phyloP scores from a whole-genome alignment of 805 yeast genomes.

The Saturnispora serradocipensis region DNA sequence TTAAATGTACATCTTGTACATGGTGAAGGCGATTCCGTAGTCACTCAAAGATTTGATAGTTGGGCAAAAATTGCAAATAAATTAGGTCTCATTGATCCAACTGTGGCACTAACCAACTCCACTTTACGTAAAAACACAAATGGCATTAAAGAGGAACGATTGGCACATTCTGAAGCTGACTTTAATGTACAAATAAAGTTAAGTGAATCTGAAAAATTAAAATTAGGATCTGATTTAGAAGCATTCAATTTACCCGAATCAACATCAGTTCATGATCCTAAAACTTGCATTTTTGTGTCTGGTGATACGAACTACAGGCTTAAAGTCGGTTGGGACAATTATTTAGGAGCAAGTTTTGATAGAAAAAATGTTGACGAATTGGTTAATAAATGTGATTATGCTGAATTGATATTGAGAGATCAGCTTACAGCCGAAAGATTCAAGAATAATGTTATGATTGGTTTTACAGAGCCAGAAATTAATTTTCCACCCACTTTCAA shows the following conservation, averaged over 20 bases:
- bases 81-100: conserved; percentile 10
- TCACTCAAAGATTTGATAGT: conserved; percentile 12
- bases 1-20: conserved; percentile 48
- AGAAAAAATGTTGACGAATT: conserved; percentile 5
- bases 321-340: conserved; percentile 13
- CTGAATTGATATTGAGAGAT: conserved; percentile 34
- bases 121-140: conserved; percentile 2
- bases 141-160: conserved; percentile 3
- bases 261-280: conserved; percentile 4
- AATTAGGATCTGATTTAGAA: neutral
- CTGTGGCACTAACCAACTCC: conserved; percentile 7
- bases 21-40: conserved; percentile 28
- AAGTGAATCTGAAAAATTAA: conserved; percentile 3
- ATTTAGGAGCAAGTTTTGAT: conserved; percentile 6
- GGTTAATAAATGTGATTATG: conserved; percentile 20
- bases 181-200: neutral
- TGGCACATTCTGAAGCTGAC: conserved; percentile 1
- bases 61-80: conserved; percentile 12
- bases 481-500: conserved; percentile 50
- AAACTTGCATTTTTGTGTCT: conserved; percentile 26
- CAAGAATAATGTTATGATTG: conserved; percentile 29
- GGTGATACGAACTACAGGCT: conserved; percentile 52
- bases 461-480: conserved; percentile 40
- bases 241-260: neutral
- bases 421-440: conserved; percentile 31